Conservation (phyloP, 164 flowering plant species). For the Platanus orientalis region DNA sequence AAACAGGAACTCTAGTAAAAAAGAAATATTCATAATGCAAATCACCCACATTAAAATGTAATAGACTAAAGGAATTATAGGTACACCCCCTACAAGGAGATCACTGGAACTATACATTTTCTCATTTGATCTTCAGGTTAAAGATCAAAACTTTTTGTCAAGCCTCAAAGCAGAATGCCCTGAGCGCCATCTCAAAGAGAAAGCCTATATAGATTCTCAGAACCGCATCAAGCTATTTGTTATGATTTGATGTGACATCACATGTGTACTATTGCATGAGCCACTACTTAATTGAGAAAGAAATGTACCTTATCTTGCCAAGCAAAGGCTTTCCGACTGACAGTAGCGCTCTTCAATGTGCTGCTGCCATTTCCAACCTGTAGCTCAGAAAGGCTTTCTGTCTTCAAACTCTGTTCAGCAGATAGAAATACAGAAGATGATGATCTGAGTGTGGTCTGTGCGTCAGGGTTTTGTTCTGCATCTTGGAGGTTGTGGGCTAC, state of each 20-base stretch:
- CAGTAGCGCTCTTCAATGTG: conserved; percentile 46
- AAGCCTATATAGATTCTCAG: too few species aligned
- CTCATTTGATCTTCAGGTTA: too few species aligned
- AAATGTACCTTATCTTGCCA: conserved; percentile 77
- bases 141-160: too few species aligned
- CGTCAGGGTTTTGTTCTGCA: conserved; percentile 20
- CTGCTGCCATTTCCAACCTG: conserved; percentile 27
- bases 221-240: too few species aligned
- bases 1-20: too few species aligned
- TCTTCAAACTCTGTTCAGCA: conserved; percentile 34
- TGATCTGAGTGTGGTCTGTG: conserved; percentile 25
- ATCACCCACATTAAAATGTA: too few species aligned
- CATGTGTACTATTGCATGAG: not conserved
- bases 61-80: too few species aligned
- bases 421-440: conserved; percentile 23
- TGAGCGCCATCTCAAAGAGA: too few species aligned
- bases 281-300: not conserved
- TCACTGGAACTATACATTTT: too few species aligned
- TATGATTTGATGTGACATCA: not conserved
- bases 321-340: conserved; percentile 59
- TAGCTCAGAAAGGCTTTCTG: conserved; percentile 22
- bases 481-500: conserved; percentile 15
- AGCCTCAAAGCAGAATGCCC: too few species aligned
- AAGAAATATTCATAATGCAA: too few species aligned
- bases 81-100: too few species aligned